Percentiles rank a stretch among this genome's conserved stretches.
phyloP scores from a whole-genome alignment of 495 filamentous ascomycete species.

The Neurospora terricola region DNA sequence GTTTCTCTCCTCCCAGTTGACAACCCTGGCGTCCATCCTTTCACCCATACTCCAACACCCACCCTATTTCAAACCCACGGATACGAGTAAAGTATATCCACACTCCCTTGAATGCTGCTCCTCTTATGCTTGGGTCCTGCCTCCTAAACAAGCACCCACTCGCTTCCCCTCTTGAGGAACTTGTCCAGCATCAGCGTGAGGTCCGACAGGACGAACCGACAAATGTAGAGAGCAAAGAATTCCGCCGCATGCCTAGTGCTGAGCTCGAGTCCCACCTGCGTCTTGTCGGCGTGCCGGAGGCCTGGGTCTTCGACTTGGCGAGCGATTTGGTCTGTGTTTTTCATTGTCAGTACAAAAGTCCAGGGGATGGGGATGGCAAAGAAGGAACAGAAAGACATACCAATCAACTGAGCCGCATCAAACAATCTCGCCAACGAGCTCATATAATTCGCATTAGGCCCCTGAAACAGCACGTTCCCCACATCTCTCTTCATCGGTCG shows the following conservation, averaged over 20 bases:
- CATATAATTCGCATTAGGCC: constrained; percentile 86
- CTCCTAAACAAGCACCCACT: constrained; percentile 65
- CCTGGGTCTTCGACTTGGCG: constrained; percentile 93
- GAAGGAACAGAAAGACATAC: constrained; percentile 46
- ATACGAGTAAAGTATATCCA: neutral
- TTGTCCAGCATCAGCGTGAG: constrained; percentile 85
- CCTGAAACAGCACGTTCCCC: constrained; percentile 57
- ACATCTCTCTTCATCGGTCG: constrained; percentile 58
- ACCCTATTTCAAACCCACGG: neutral
- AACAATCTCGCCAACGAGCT: constrained; percentile 81
- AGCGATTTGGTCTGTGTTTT: constrained; percentile 94
- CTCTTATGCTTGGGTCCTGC: neutral
- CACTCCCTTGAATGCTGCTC: neutral
- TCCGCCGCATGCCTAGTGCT: constrained; percentile 90
- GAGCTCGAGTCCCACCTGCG: constrained; percentile 88
- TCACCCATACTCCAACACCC: neutral
- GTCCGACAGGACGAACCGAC: constrained; percentile 84
- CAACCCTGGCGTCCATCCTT: neutral
- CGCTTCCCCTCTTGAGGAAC: constrained; percentile 89
- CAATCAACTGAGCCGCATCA: constrained; percentile 86
- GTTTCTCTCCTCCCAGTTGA: neutral
- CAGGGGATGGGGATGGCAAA: no score
- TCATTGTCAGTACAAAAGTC: no score
- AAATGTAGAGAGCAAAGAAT: constrained; percentile 95
- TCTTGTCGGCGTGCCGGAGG: constrained; percentile 65